Evolutionary conservation across 192 early-diverging fungal species (phyloP).

Genomic region (Podila verticillata): DNA sequence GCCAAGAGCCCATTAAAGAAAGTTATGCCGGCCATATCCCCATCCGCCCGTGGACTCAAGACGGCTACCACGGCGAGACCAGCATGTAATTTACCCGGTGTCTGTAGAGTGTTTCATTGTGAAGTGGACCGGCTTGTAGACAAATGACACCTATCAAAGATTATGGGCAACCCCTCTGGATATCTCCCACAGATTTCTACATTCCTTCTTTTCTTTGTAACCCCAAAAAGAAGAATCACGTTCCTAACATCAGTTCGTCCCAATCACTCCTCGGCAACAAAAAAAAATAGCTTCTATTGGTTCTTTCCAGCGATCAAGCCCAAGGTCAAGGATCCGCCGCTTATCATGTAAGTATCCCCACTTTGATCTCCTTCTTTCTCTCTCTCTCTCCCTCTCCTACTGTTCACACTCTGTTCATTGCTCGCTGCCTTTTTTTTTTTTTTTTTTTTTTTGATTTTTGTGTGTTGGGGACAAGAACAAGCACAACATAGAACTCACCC

Average conservation of each 20-base stretch:
- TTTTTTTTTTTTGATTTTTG: not conserved
- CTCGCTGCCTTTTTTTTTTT: not conserved
- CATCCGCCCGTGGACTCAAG: conserved; percentile 60
- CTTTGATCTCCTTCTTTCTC: not conserved
- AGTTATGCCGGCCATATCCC: conserved; percentile 69
- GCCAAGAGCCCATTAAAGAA: conserved; percentile 66
- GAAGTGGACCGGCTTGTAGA: not conserved
- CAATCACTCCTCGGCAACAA: too few species aligned
- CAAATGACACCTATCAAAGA: not conserved
- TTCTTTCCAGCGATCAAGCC: conserved; percentile 80
- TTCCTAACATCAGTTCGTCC: conserved; percentile 5
- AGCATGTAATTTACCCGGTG: conserved; percentile 33
- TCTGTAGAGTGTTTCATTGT: not conserved
- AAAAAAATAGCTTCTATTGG: conserved; percentile 72
- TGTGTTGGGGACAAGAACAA: too few species aligned
- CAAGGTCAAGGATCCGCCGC: conserved; percentile 65
- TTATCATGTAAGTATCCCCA: conserved; percentile 61
- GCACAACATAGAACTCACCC: not conserved
- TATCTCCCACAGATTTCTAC: not conserved
- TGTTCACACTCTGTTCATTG: not conserved
- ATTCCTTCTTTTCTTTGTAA: conserved; percentile 4
- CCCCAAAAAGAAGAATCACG: not conserved
- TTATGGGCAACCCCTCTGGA: not conserved
- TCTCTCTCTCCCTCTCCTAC: too few species aligned
- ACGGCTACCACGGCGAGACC: conserved; percentile 46